A percentile compares a stretch with the other conserved stretches of the same genome.
These are phyloP conservation scores for Lunasporangiospora selenospora DNA, from an alignment of 192 early-diverging fungal genomes.

Conservation along the genomic window DNA sequence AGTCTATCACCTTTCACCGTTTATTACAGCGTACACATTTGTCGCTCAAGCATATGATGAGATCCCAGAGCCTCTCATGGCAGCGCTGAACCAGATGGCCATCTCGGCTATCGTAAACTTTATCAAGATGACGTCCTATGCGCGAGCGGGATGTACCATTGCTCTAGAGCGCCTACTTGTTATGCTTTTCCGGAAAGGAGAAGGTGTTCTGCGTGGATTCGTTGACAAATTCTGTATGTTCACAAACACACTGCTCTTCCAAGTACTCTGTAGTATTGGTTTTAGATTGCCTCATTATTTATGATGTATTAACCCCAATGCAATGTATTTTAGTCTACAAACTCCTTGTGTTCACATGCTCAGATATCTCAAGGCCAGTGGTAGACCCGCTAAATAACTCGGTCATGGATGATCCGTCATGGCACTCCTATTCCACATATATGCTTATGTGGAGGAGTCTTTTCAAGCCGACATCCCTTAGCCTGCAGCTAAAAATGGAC, in stretches of 20 bases:
- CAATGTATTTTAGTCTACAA: constrained; percentile 59
- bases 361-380: constrained; percentile 32
- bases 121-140: constrained; percentile 50
- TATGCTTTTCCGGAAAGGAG: constrained; percentile 57
- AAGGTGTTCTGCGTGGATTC: constrained; percentile 50
- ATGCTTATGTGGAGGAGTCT: constrained; percentile 67
- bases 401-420: not conserved
- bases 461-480: constrained; percentile 47
- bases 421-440: constrained; percentile 60
- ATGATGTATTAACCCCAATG: not conserved
- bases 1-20: constrained; percentile 58
- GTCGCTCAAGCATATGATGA: constrained; percentile 57
- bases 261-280: too few relatives aligned
- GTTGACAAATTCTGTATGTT: constrained; percentile 54
- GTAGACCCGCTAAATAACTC: not conserved
- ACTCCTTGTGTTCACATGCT: constrained; percentile 58
- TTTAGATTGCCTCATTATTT: not conserved
- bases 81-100: constrained; percentile 51
- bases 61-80: constrained; percentile 54
- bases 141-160: constrained; percentile 51
- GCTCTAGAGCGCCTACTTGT: constrained; percentile 61
- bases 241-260: too few relatives aligned
- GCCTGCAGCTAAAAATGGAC: constrained; percentile 16
- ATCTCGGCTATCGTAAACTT: constrained; percentile 57
- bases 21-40: constrained; percentile 67